Evolutionary conservation across 2,329 filamentous ascomycete species (phyloP).

Genomic region (Fusarium beomiforme): DNA sequence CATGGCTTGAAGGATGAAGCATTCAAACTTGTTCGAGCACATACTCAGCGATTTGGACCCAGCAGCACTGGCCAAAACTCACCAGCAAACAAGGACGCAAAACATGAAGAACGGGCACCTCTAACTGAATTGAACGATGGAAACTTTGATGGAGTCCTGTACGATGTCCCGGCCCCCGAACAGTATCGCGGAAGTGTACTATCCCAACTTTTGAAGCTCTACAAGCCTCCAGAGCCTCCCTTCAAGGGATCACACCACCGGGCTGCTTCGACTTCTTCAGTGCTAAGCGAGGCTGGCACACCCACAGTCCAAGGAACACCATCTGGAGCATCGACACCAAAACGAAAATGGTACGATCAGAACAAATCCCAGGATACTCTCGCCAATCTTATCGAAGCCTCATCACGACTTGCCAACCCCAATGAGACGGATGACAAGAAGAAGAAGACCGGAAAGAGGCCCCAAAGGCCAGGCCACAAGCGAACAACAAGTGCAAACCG

Average conservation of each 20-base stretch:
- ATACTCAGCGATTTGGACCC: constrained; percentile 46
- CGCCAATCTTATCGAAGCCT: constrained; percentile 59
- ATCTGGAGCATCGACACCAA: constrained; percentile 55
- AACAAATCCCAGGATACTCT: constrained; percentile 59
- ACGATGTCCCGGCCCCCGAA: constrained; percentile 52
- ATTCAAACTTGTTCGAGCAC: constrained; percentile 55
- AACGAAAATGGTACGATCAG: constrained; percentile 60
- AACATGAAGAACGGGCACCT: constrained; percentile 21
- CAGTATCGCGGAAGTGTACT: constrained; percentile 58
- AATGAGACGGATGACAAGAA: constrained; percentile 31
- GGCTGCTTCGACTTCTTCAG: constrained; percentile 40
- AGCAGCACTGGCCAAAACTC: constrained; percentile 11
- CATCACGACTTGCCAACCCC: constrained; percentile 53
- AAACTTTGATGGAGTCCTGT: constrained; percentile 52
- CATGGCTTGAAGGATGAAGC: constrained; percentile 47
- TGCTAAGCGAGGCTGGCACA: constrained; percentile 45
- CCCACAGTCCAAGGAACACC: constrained; percentile 49
- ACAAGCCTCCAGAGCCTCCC: constrained; percentile 51
- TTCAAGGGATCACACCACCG: constrained; percentile 35
- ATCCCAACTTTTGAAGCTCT: constrained; percentile 58
- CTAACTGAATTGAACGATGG: constrained; percentile 52
- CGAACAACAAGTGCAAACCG: constrained; percentile 50
- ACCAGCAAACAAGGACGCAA: constrained; percentile 19
- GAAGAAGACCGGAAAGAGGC: constrained; percentile 44
- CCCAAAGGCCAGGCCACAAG: constrained; percentile 46